Evolutionary conservation across 2,329 filamentous ascomycete genomes (phyloP), one percentile per base, ranked within the genome.

Genomic region (Paraphaeosphaeria minitans): DNA sequence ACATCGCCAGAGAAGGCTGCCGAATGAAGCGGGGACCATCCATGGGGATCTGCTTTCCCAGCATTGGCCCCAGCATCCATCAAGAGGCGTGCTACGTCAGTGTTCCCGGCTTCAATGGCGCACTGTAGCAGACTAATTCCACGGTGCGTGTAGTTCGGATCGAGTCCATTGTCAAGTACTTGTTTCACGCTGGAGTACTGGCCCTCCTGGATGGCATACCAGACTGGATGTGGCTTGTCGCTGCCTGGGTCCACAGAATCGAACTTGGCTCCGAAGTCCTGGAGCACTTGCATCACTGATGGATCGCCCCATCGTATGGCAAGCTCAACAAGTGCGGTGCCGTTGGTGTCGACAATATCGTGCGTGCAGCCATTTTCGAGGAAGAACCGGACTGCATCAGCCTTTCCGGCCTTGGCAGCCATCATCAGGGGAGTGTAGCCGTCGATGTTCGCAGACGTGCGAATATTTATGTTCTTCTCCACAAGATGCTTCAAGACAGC

Each of bases 1-100:
- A 21, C 22, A 12, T 48, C 45, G 24, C 45, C 45, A 3, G 45
- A 22, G 21, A 48, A 48, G 4, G 45, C 45, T 9, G n/a, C n/a
- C n/a, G 45, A 48, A 27, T 48, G 45, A 9, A 48, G 45, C n/a
- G 45, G 45, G 3, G 45, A 48, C 45, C 45, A 48, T 19, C 45
- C 45, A 22, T 48, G 45, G 2, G 45, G 21, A 48, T 48, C 45
- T 24, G 45, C 24, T n/a, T 27, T 48, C 24, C 24, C 22, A 7
- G 22, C 22, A 4, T 48, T 31, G 13, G 21, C 45, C 21, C 45
- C 45, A 10, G 22, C 9, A 27, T 48, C 45, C 21, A 48, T 14
- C 12, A 48, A 31, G 22, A 21, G 45, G 9, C 22, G 22, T 19
- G 24, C 24, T 4, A 31, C 45, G 13, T 43, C 41, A 31, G 24